Percentiles rank a stretch among this genome's conserved stretches.
phyloP scores from a whole-genome alignment of 108 stramenopile genomes.

The Fragilariopsis cylindrus region DNA sequence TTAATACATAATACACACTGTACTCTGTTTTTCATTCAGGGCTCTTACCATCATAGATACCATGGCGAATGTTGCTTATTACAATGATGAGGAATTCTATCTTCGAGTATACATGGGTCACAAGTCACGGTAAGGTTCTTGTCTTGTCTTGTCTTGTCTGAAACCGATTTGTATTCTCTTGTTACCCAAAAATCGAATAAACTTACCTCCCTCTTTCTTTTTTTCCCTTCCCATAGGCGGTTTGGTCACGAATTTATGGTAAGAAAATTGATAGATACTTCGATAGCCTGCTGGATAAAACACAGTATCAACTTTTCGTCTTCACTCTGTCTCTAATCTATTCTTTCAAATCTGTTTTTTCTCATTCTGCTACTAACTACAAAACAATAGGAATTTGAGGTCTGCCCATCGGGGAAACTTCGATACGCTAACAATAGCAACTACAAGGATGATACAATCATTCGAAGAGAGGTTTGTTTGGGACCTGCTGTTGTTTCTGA shows the following conservation, averaged over 20 bases:
- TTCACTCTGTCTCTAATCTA: neutral
- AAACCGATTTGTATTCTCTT: neutral
- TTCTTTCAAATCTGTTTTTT: neutral
- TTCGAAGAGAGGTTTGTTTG: conserved; percentile 81
- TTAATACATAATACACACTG: neutral
- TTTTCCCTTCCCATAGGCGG: neutral
- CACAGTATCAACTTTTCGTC: neutral
- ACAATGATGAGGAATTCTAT: conserved; percentile 62
- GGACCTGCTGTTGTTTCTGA: conserved; percentile 76
- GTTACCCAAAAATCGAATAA: neutral
- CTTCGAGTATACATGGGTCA: conserved; percentile 81
- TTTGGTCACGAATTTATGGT: conserved; percentile 90
- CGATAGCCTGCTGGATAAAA: neutral
- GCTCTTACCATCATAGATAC: neutral
- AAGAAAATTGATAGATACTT: neutral
- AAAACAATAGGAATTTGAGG: conserved; percentile 69
- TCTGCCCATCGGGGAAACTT: conserved; percentile 76
- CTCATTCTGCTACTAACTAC: neutral
- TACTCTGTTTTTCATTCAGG: too few species aligned
- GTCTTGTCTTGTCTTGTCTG: neutral
- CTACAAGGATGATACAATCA: conserved; percentile 83
- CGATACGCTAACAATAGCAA: conserved; percentile 90
- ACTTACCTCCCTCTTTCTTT: neutral
- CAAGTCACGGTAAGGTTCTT: conserved; percentile 42
- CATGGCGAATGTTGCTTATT: conserved; percentile 9